These are phyloP conservation scores for Microcos paniculata DNA, from an alignment of 345 rosid genomes.

Conservation along the genomic window DNA sequence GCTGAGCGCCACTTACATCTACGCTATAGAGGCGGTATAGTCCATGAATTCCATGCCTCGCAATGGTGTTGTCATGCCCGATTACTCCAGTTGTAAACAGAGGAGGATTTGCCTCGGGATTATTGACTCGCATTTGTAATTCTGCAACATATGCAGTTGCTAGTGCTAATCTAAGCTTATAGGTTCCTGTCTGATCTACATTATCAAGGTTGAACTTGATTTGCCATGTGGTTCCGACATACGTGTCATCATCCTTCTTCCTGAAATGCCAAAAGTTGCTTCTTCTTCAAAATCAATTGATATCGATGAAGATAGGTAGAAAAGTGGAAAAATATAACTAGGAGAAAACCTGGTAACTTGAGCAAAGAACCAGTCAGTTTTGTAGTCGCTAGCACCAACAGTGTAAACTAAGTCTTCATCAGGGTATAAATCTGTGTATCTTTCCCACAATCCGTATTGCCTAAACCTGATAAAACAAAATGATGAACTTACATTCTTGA, in stretches of 20 bases:
- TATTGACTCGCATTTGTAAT: constrained; percentile 46
- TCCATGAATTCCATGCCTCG: constrained; percentile 72
- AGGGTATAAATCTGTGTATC: constrained; percentile 65
- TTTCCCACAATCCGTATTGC: constrained; percentile 91
- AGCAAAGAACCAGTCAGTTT: constrained; percentile 83
- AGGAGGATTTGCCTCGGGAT: constrained; percentile 29
- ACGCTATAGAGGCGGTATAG: constrained; percentile 47
- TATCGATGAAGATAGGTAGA: not conserved
- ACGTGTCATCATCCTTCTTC: constrained; percentile 25
- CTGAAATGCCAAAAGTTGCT: constrained; percentile 10
- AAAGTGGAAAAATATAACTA: not conserved
- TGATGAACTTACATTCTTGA: not conserved
- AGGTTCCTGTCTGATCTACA: constrained; percentile 23
- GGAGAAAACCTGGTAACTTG: constrained; percentile 63
- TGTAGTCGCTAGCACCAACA: constrained; percentile 54
- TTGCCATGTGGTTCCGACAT: constrained; percentile 51
- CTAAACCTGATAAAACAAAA: constrained; percentile 49
- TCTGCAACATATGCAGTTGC: constrained; percentile 58
- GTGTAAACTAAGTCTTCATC: constrained; percentile 62
- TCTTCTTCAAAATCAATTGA: not conserved
- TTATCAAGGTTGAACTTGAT: constrained; percentile 46
- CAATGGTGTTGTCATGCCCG: constrained; percentile 63
- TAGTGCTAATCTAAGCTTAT: constrained; percentile 50
- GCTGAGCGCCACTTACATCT: constrained; percentile 32
- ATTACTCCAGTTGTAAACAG: constrained; percentile 52